Evolutionary conservation across 495 filamentous ascomycete genomes (phyloP).

Genomic region (Trichoderma orchidacearum): DNA sequence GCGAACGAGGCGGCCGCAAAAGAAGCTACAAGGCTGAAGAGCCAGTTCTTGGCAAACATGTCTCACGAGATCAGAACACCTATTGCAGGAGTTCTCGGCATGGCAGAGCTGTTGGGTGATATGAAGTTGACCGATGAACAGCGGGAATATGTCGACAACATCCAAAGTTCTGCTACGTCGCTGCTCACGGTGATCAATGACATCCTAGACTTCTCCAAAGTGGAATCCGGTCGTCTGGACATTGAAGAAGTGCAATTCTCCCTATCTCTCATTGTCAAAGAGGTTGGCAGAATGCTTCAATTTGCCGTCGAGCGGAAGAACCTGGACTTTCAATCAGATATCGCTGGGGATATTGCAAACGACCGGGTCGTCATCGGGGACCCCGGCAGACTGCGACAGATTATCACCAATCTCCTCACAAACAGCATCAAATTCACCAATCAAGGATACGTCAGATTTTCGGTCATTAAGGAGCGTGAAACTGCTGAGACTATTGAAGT

Average conservation of each 20-base stretch:
- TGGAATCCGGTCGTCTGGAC: constrained; percentile 63
- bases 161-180: constrained; percentile 67
- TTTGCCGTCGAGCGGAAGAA: constrained; percentile 46
- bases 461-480: constrained; percentile 31
- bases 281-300: constrained; percentile 52
- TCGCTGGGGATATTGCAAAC: constrained; percentile 23
- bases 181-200: constrained; percentile 85
- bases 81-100: constrained; percentile 56
- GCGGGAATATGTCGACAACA: constrained; percentile 60
- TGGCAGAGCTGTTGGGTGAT: constrained; percentile 55
- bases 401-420: constrained; percentile 74
- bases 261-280: constrained; percentile 53
- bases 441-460: constrained; percentile 49
- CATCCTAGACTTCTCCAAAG: constrained; percentile 77
- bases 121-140: constrained; percentile 55
- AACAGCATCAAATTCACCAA: constrained; percentile 86
- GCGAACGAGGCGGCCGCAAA: constrained; percentile 56
- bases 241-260: constrained; percentile 72
- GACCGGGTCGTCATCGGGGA: constrained; percentile 54
- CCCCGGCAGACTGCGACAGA: constrained; percentile 64
- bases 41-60: constrained; percentile 66
- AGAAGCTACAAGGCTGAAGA: constrained; percentile 56
- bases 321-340: constrained; percentile 38
- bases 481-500: constrained; percentile 33
- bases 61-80: constrained; percentile 77